phyloP scores from a whole-genome alignment of 768 basidiomycete genomes.

The Lentinula edodes region DNA sequence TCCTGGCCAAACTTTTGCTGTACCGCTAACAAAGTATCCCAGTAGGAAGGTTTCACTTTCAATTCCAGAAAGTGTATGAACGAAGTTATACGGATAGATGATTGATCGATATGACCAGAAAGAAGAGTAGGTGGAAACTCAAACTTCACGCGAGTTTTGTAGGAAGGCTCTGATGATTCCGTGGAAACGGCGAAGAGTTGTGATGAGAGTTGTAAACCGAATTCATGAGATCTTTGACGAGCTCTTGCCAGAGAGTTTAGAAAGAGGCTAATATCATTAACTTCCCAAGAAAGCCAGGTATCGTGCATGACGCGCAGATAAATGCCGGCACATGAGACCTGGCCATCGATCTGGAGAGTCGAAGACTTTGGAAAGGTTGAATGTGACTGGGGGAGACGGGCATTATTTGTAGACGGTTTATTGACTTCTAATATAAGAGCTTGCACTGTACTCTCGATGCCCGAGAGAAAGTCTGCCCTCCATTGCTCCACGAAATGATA shows the following conservation, averaged over 20 bases:
- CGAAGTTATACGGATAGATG: conserved; percentile 45
- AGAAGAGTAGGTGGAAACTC: conserved; percentile 61
- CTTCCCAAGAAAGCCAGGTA: conserved; percentile 79
- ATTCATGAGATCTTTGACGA: conserved; percentile 33
- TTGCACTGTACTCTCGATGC: conserved; percentile 61
- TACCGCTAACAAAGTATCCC: conserved; percentile 78
- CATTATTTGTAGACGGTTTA: conserved; percentile 26
- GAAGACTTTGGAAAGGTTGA: conserved; percentile 23
- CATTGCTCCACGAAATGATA: conserved; percentile 81
- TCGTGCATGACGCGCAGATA: conserved; percentile 83
- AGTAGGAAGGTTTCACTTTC: conserved; percentile 74
- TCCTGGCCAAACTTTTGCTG: conserved; percentile 90
- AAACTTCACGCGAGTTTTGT: conserved; percentile 52
- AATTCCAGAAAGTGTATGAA: conserved; percentile 66
- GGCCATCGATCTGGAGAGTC: conserved; percentile 45
- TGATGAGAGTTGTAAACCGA: conserved; percentile 62
- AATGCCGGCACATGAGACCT: conserved; percentile 46
- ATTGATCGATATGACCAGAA: conserved; percentile 50
- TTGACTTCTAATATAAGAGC: conserved; percentile 61
- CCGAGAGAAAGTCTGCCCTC: conserved; percentile 74
- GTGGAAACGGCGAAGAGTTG: conserved; percentile 58
- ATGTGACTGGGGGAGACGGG: conserved; percentile 10
- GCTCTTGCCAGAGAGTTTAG: conserved; percentile 31
- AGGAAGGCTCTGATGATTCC: conserved; percentile 29
- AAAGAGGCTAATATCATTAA: conserved; percentile 45